Base-by-base conservation (phyloP, 805 yeast species). In the Nakazawaea ernobii region DNA sequence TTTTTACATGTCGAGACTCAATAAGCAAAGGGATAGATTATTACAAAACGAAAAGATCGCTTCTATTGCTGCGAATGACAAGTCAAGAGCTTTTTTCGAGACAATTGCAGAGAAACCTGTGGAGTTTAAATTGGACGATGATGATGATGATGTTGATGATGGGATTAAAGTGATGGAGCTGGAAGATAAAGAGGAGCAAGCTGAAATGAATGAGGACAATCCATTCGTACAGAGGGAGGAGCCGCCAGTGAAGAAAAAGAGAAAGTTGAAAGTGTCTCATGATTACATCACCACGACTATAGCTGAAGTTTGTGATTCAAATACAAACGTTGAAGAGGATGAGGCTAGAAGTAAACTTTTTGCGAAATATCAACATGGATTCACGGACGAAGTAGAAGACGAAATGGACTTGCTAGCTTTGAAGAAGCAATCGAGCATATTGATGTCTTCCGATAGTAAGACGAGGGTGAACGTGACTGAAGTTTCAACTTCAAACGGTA, bases 1-100 rank as follows among this genome's bases (percentile, higher is more conserved):
- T 47, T 60, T 61, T 39, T 61, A 62, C 43, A 55, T 60, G 39
- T 56, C 57, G 11, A 56, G 70, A 40, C 52, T 63, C 42, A 67
- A 68, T 54, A 59, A 69, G 46, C 80, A 82, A 61, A 70, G 72
- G 55, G 67, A 71, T 56, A 67, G 77, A 55, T 60, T 79, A 52
- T 52, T 74, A 55, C 74, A 74, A 51, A 69, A 71, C 59, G 73
- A 70, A 48, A 69, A 73, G 45, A 58, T 69, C 32, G 67, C 66
- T 44, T 66, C 62, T 33, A 55, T 79, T 45, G 66, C 79, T 0
- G 72, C 75, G 45, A 77, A 77, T 54, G 77, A 78, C 11, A 82
- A 74, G 53, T 69, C 86, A 2, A 71, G 73, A 53, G 87, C 92
- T 0, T 86, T 86, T 56, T 85, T 81, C 58, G 79, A 78, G 33